Percentiles rank a stretch among this genome's conserved stretches.
Conservation (phyloP, 2,329 filamentous ascomycete genomes). For the Botrytis porri region DNA sequence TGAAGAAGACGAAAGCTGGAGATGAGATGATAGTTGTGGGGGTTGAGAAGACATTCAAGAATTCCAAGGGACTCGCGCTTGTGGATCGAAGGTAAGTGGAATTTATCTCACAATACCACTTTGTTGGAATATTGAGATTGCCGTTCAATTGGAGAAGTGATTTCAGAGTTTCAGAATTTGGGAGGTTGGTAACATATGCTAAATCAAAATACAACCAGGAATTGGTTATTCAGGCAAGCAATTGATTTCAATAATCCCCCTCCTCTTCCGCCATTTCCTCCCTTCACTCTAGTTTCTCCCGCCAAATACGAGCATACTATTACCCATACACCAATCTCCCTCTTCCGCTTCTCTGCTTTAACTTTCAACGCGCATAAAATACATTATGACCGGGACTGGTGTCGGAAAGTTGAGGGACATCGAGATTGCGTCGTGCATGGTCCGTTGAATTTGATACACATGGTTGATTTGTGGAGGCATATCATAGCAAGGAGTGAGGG, state of each 20-base stretch:
- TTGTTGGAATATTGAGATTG: background rate
- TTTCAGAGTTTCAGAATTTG: no score
- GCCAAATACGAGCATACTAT: conserved; percentile 36
- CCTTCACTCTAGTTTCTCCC: conserved; percentile 21
- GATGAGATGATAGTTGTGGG: conserved; percentile 64
- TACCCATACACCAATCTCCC: conserved; percentile 32
- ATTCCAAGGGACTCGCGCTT: conserved; percentile 49
- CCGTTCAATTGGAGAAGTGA: background rate
- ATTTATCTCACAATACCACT: background rate
- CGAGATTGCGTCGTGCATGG: conserved; percentile 74
- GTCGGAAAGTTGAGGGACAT: conserved; percentile 52
- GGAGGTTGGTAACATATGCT: background rate
- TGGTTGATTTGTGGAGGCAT: conserved; percentile 67
- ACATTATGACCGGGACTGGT: conserved; percentile 66
- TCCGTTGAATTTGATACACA: conserved; percentile 69
- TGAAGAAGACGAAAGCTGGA: conserved; percentile 54
- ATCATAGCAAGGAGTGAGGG: conserved; percentile 25
- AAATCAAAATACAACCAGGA: conserved; percentile 23
- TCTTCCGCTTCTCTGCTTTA: conserved; percentile 81
- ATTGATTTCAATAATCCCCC: conserved; percentile 25
- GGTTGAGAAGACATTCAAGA: conserved; percentile 58
- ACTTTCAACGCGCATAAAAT: conserved; percentile 87
- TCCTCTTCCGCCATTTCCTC: conserved; percentile 28
- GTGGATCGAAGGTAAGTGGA: conserved; percentile 49
- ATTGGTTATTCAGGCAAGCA: conserved; percentile 37